A percentile compares a stretch with the other conserved stretches of the same genome.
Evolutionary conservation across 2,329 filamentous ascomycete genomes (phyloP).

Genomic region (Penicillium polonicum): DNA sequence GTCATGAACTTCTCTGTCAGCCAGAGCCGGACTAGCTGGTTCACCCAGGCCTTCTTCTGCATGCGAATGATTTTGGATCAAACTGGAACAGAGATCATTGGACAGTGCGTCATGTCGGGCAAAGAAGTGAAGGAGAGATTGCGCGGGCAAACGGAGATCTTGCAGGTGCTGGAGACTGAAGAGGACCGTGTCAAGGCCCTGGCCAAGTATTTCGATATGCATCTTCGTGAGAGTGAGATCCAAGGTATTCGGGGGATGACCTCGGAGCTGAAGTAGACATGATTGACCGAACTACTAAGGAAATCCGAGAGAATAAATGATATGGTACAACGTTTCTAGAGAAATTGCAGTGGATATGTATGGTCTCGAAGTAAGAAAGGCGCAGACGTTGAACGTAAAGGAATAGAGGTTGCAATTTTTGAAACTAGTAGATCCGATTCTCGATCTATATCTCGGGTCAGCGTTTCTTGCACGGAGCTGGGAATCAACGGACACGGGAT

Average conservation of each 20-base stretch:
- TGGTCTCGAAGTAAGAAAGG: conserved; percentile 21
- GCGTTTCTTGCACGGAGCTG: not conserved
- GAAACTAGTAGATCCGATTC: conserved; percentile 40
- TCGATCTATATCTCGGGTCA: conserved; percentile 38
- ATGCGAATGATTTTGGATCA: conserved; percentile 56
- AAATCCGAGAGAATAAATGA: conserved; percentile 2
- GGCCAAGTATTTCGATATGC: conserved; percentile 54
- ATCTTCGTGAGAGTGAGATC: conserved; percentile 52
- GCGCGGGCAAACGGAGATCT: conserved; percentile 50
- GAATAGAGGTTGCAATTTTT: conserved; percentile 25
- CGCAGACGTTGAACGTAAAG: conserved; percentile 23
- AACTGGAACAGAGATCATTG: conserved; percentile 48
- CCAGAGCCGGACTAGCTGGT: conserved; percentile 51
- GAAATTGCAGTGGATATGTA: conserved; percentile 28
- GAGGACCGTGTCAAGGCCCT: conserved; percentile 54
- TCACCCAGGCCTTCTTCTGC: conserved; percentile 55
- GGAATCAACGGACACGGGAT: not conserved
- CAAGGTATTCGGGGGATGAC: conserved; percentile 51
- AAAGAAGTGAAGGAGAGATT: conserved; percentile 55
- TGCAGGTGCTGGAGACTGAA: conserved; percentile 53
- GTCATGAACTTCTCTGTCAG: conserved; percentile 61
- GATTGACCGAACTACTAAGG: conserved; percentile 9
- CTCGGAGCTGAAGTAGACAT: conserved; percentile 45
- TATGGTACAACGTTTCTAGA: conserved; percentile 29
- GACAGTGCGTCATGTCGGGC: conserved; percentile 55